Evolutionary conservation across 768 basidiomycete genomes (phyloP).

Genomic region (Phaeolepiota aurea): DNA sequence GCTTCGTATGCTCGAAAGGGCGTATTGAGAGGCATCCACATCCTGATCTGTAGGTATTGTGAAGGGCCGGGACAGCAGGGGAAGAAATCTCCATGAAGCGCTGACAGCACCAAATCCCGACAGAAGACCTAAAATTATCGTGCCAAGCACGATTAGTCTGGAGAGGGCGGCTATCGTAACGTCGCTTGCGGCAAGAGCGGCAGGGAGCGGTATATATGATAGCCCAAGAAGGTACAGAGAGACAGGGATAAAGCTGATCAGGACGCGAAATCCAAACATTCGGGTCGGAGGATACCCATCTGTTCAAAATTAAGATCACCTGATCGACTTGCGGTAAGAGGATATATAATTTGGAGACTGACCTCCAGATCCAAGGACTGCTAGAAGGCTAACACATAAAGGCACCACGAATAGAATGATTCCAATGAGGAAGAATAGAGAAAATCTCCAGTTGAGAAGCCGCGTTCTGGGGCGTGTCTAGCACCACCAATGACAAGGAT

Average conservation of each 20-base stretch:
- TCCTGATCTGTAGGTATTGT: conserved; percentile 39
- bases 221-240: conserved; percentile 47
- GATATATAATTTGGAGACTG: conserved; percentile 5
- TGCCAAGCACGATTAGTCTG: conserved; percentile 69
- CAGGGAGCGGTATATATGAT: conserved; percentile 62
- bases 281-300: conserved; percentile 7
- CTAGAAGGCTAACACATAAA: conserved; percentile 49
- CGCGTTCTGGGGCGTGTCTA: conserved; percentile 37
- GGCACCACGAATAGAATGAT: conserved; percentile 64
- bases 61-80: conserved; percentile 27
- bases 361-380: conserved; percentile 32
- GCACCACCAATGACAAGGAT: background rate
- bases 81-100: conserved; percentile 56
- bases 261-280: conserved; percentile 22
- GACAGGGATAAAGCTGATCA: conserved; percentile 43
- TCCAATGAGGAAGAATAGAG: conserved; percentile 50
- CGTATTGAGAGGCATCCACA: conserved; percentile 45
- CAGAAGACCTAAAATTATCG: conserved; percentile 67
- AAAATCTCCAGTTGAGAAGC: conserved; percentile 59
- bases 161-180: conserved; percentile 41
- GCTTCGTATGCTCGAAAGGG: conserved; percentile 49
- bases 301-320: background rate
- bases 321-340: conserved; percentile 4
- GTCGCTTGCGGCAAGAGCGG: conserved; percentile 30
- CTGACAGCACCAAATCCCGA: conserved; percentile 75